Conservation (phyloP, 192 early-diverging fungal species). For the Spizellomyces punctatus region DNA sequence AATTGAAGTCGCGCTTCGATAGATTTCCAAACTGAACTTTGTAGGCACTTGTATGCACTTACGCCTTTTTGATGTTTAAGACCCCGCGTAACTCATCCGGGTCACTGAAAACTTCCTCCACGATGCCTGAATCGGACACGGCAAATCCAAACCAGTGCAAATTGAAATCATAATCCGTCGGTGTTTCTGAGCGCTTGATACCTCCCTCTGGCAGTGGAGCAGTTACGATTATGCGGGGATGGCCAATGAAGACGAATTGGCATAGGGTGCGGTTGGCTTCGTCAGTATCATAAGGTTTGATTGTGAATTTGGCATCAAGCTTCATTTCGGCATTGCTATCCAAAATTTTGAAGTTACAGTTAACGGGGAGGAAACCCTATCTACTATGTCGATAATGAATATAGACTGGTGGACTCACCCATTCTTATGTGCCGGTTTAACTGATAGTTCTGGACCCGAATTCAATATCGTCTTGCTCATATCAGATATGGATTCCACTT, state of each 20-base stretch:
- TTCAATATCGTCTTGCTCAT: too few relatives aligned
- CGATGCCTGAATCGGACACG: background rate
- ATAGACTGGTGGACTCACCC: too few relatives aligned
- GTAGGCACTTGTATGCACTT: too few relatives aligned
- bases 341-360: too few relatives aligned
- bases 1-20: too few relatives aligned
- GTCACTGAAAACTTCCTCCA: background rate
- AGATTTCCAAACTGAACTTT: too few relatives aligned
- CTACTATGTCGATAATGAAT: too few relatives aligned
- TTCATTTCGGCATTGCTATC: background rate
- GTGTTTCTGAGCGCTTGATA: background rate
- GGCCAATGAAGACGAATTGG: background rate
- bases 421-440: too few relatives aligned
- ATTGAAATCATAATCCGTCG: background rate
- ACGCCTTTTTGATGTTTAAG: background rate
- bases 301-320: background rate
- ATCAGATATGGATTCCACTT: too few relatives aligned
- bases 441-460: too few relatives aligned
- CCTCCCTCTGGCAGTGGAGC: background rate
- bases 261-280: background rate
- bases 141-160: constrained; percentile 7
- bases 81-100: background rate
- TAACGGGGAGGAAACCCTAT: too few relatives aligned
- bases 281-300: background rate
- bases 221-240: background rate